Evolutionary conservation across 371 early-diverging fungal genomes (phyloP).

Genomic region (Mortierella sp.): DNA sequence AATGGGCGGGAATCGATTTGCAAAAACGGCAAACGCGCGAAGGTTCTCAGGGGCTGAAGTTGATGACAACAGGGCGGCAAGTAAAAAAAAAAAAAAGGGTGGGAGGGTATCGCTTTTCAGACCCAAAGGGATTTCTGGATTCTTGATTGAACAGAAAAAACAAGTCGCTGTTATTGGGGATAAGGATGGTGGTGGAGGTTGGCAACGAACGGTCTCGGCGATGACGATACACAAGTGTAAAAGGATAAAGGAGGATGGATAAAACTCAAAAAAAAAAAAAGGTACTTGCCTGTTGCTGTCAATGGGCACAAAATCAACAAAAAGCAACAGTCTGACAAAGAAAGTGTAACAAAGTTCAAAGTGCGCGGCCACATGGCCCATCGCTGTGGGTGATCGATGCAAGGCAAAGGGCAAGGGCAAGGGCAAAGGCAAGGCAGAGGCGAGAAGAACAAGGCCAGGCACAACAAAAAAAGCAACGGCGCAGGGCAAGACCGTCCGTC

Average conservation of each 20-base stretch:
- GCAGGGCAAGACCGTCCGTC: not conserved
- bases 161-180: not conserved
- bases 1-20: not conserved
- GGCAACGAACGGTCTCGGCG: not conserved
- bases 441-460: not conserved
- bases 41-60: not conserved
- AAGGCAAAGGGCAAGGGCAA: not conserved
- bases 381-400: constrained; percentile 2
- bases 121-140: not conserved
- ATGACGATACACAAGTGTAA: not conserved
- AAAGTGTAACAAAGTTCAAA: constrained; percentile 2
- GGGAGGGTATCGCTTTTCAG: not conserved
- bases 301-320: not conserved
- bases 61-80: not conserved
- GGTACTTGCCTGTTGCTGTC: not conserved
- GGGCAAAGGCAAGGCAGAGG: not conserved
- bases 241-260: not conserved
- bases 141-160: not conserved
- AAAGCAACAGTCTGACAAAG: not conserved
- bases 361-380: constrained; percentile 9
- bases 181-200: not conserved
- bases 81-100: not conserved
- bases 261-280: not conserved
- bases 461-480: not conserved
- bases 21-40: not conserved